Conservation (phyloP, 2,329 filamentous ascomycete species). For the Arthrobotrys sinensis region DNA sequence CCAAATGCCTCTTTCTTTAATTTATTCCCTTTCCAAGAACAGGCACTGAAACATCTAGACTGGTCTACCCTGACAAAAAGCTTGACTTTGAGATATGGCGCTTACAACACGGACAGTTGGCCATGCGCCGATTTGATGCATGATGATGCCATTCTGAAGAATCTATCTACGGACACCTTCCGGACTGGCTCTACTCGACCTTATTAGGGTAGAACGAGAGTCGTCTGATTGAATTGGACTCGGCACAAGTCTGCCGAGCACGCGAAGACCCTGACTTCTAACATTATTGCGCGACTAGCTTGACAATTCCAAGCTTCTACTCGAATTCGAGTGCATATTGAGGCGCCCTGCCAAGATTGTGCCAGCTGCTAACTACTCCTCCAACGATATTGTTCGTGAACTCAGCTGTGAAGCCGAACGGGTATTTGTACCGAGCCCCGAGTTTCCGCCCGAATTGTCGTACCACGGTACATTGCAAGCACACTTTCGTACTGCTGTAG, state of each 20-base stretch:
- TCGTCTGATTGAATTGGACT: neutral
- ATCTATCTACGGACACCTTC: conserved; percentile 13
- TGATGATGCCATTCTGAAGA: conserved; percentile 45
- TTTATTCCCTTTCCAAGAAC: too few species aligned
- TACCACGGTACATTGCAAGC: neutral
- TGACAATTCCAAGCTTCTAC: neutral
- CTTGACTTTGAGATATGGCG: conserved; percentile 10
- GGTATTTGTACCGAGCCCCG: neutral
- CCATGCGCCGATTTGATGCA: conserved; percentile 54
- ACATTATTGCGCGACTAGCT: neutral
- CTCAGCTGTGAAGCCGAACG: neutral
- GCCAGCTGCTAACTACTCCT: neutral
- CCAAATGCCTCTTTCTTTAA: too few species aligned
- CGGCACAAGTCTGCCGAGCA: conserved; percentile 9
- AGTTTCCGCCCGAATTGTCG: neutral
- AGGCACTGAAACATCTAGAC: conserved; percentile 5
- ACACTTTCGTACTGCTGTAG: conserved; percentile 1
- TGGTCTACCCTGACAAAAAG: conserved; percentile 4
- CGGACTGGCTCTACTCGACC: conserved; percentile 1
- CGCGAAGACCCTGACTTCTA: neutral
- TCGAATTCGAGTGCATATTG: neutral
- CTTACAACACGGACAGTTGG: conserved; percentile 42
- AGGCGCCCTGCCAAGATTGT: neutral
- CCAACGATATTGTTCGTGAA: neutral
- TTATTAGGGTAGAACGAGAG: conserved; percentile 1